These are phyloP conservation scores for Pterocarpus macrocarpus DNA, from an alignment of 306 rosid genomes.

Conservation along the genomic window DNA sequence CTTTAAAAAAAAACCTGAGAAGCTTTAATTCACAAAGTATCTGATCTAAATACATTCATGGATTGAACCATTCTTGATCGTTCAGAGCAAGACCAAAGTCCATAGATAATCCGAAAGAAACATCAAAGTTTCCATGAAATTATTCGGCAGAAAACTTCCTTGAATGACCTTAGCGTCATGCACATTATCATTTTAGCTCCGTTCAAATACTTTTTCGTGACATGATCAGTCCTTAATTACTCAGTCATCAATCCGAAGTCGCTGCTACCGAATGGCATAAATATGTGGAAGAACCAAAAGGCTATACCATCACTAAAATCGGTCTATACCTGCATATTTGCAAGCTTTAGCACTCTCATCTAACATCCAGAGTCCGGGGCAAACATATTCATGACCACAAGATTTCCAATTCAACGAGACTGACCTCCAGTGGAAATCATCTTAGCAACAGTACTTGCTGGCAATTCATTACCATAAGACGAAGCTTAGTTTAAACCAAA, in stretches of 20 bases:
- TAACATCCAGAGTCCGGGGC: constrained; percentile 16
- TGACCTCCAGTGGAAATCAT: constrained; percentile 1
- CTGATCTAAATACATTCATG: constrained; percentile 25
- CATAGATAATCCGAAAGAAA: constrained; percentile 2
- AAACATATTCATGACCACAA: constrained; percentile 7
- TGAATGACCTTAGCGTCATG: background rate
- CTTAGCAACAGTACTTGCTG: background rate
- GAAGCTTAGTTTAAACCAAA: constrained; percentile 43
- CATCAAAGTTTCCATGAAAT: background rate
- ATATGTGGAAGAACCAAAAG: constrained; percentile 16
- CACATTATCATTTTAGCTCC: constrained; percentile 19
- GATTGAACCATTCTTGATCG: constrained; percentile 19
- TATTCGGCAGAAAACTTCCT: background rate
- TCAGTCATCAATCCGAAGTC: constrained; percentile 32
- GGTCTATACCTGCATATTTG: background rate
- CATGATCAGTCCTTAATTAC: constrained; percentile 10
- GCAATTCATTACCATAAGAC: background rate
- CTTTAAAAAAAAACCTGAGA: background rate
- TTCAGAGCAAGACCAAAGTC: background rate
- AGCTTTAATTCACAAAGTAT: constrained; percentile 12
- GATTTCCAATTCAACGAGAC: constrained; percentile 16
- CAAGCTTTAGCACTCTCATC: constrained; percentile 30
- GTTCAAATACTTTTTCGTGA: constrained; percentile 5
- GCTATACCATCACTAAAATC: background rate
- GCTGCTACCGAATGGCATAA: constrained; percentile 27